phyloP scores from a whole-genome alignment of 306 rosid genomes.

The Cyamopsis tetragonoloba region DNA sequence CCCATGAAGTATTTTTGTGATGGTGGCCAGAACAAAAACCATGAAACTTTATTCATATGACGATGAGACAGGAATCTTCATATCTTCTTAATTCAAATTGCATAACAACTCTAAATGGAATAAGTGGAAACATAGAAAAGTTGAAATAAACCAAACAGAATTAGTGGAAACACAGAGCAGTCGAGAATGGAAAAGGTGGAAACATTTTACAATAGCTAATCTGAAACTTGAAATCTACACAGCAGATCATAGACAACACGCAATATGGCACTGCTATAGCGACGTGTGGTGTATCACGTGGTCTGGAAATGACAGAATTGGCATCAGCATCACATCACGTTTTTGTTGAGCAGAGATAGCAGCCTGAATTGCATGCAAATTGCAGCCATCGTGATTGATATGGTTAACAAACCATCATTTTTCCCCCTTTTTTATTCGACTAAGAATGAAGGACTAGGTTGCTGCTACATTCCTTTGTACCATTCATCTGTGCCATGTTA shows the following conservation, averaged over 20 bases:
- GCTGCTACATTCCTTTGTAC: not conserved
- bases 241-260: not conserved
- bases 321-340: not conserved
- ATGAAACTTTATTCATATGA: not conserved
- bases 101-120: not conserved
- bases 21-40: not conserved
- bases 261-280: not conserved
- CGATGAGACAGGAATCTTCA: not conserved
- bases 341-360: not conserved
- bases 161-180: too few relatives aligned
- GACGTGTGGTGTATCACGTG: not conserved
- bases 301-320: not conserved
- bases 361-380: not conserved
- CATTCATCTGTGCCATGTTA: too few relatives aligned
- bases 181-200: not conserved
- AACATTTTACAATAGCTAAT: not conserved
- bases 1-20: not conserved
- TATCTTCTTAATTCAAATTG: not conserved
- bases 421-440: not conserved
- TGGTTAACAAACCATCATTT: not conserved
- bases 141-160: too few relatives aligned
- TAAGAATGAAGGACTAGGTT: not conserved
- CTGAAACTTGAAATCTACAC: not conserved
- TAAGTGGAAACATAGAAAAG: not conserved
- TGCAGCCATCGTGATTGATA: not conserved